Percentiles rank a stretch among this genome's conserved stretches.
Evolutionary conservation across 2,329 filamentous ascomycete genomes (phyloP).

Genomic region (Nothomitra cinnamomea): DNA sequence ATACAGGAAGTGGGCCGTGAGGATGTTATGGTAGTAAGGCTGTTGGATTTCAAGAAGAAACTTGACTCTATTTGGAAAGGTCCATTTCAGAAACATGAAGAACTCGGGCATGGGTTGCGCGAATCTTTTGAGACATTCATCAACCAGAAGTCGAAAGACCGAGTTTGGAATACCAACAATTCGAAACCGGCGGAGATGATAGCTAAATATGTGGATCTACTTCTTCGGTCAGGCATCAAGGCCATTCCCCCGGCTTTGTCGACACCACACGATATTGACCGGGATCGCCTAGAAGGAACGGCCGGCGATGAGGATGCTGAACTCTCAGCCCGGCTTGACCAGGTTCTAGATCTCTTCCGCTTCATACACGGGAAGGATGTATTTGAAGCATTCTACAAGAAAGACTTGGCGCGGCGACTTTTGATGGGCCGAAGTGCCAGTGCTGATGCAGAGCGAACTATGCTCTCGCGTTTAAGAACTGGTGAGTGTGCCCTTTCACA

Average conservation of each 20-base stretch:
- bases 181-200: slow-evolving; percentile 98
- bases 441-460: slow-evolving; percentile 86
- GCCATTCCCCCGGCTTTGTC: slow-evolving; percentile 54
- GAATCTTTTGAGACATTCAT: slow-evolving; percentile 83
- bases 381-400: slow-evolving; percentile 99
- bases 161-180: slow-evolving; percentile 64
- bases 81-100: slow-evolving; percentile 62
- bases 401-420: slow-evolving; percentile 75
- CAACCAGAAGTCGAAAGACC: slow-evolving; percentile 63
- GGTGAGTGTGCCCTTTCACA: slow-evolving; percentile 22
- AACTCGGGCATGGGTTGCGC: slow-evolving; percentile 59
- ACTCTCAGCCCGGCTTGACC: slow-evolving; percentile 79
- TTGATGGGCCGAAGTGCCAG: slow-evolving; percentile 87
- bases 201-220: slow-evolving; percentile 84
- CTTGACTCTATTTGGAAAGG: slow-evolving; percentile 62
- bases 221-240: slow-evolving; percentile 77
- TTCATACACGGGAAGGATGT: slow-evolving; percentile 96
- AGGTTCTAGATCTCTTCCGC: slow-evolving; percentile 83
- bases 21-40: slow-evolving; percentile 69
- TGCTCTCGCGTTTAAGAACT: slow-evolving; percentile 78
- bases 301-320: slow-evolving; percentile 81
- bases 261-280: slow-evolving; percentile 34
- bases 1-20: slow-evolving; percentile 64
- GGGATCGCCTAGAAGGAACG: slow-evolving; percentile 41
- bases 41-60: slow-evolving; percentile 65